These are phyloP conservation scores for Solanum neorickii DNA, from an alignment of 257 asterid species.

Conservation along the genomic window DNA sequence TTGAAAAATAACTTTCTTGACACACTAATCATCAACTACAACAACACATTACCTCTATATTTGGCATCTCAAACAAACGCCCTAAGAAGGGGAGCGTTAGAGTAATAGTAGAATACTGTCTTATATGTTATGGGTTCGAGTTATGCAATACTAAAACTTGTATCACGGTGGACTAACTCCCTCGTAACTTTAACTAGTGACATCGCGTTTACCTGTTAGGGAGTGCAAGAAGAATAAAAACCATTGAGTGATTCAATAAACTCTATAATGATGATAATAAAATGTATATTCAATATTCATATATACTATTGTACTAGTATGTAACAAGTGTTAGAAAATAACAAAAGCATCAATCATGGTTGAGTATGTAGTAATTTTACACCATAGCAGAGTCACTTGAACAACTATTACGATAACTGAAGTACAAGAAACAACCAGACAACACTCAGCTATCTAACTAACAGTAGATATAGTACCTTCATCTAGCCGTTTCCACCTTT, in stretches of 20 bases:
- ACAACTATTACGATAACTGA: not conserved
- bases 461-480: not conserved
- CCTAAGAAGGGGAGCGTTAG: not conserved
- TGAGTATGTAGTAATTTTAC: not conserved
- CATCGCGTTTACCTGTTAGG: not conserved
- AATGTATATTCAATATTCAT: not conserved
- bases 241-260: not conserved
- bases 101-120: not conserved
- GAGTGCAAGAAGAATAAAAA: not conserved
- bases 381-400: not conserved
- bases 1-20: not conserved
- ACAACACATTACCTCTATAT: not conserved
- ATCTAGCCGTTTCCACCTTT: not conserved
- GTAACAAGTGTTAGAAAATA: not conserved
- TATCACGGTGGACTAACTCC: not conserved
- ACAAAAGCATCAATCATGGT: not conserved
- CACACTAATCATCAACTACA: not conserved
- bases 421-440: not conserved
- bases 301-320: not conserved
- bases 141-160: too few relatives aligned
- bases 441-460: not conserved
- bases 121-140: too few relatives aligned
- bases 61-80: not conserved
- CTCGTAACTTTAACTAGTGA: not conserved
- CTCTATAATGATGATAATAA: not conserved